A percentile compares a stretch with the other conserved stretches of the same genome.
Conservation (phyloP, 768 basidiomycete species). For the Lenzites betulinus region DNA sequence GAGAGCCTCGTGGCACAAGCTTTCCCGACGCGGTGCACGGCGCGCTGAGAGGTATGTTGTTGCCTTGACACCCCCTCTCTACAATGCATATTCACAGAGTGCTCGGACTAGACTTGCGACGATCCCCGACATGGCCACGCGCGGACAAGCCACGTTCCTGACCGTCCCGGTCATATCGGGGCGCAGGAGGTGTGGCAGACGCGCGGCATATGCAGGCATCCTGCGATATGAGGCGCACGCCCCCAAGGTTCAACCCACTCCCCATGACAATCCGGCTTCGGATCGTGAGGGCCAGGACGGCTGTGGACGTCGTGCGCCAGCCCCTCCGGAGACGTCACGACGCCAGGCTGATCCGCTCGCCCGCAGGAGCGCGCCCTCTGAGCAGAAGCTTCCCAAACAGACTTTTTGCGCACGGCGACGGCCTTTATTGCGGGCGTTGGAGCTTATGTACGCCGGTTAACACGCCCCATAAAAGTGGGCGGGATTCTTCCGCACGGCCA, state of each 20-base stretch:
- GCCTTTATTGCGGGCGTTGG: conserved; percentile 17
- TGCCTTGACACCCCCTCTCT: conserved; percentile 14
- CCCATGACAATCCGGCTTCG: conserved; percentile 17
- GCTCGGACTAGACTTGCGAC: conserved; percentile 3
- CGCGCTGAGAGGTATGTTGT: conserved; percentile 4
- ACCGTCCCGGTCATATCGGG: conserved; percentile 15
- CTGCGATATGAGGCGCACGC: neutral
- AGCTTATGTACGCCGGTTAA: conserved; percentile 20
- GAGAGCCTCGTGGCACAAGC: conserved; percentile 1
- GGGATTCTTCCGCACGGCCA: conserved; percentile 14
- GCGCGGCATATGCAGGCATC: neutral
- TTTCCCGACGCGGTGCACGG: neutral
- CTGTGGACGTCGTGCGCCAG: conserved; percentile 7
- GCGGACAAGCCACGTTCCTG: conserved; percentile 7
- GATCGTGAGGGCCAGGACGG: neutral
- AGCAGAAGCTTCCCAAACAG: conserved; percentile 13
- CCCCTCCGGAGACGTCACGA: conserved; percentile 6
- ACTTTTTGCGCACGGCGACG: conserved; percentile 15
- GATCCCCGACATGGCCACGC: conserved; percentile 20
- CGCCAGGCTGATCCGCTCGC: neutral
- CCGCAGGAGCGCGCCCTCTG: conserved; percentile 1
- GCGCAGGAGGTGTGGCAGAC: neutral
- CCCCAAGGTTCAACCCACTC: neutral
- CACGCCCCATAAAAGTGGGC: conserved; percentile 18
- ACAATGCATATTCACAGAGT: neutral